These are phyloP conservation scores for Sugiyamaella boreocaroliniensis DNA, from an alignment of 805 yeast species.

Conservation along the genomic window DNA sequence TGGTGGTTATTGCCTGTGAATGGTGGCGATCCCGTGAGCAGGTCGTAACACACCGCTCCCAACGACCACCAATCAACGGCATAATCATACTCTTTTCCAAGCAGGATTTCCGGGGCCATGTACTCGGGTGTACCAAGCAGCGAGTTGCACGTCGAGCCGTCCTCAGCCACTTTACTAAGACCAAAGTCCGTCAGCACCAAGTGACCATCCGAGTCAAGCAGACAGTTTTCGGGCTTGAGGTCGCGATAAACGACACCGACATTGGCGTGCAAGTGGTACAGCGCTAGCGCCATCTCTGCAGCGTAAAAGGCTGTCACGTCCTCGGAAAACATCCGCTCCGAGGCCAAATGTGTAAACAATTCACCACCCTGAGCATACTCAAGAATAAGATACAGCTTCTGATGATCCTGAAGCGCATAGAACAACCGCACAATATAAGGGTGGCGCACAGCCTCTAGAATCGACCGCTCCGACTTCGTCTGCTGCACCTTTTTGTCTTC, in stretches of 20 bases:
- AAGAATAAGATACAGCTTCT: conserved; percentile 64
- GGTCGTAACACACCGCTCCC: conserved; percentile 73
- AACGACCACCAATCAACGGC: conserved; percentile 90
- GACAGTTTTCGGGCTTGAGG: conserved; percentile 83
- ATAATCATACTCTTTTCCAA: conserved; percentile 69
- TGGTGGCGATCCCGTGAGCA: conserved; percentile 82
- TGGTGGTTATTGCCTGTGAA: conserved; percentile 78
- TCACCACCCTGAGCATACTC: conserved; percentile 91
- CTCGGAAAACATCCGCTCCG: conserved; percentile 44
- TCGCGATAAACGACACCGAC: conserved; percentile 84
- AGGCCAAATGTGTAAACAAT: conserved; percentile 56
- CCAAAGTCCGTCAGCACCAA: conserved; percentile 84
- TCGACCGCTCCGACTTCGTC: conserved; percentile 73
- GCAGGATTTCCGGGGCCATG: conserved; percentile 85
- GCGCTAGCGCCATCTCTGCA: conserved; percentile 75
- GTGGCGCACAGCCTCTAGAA: conserved; percentile 63
- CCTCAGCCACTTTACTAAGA: conserved; percentile 42
- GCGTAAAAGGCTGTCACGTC: conserved; percentile 67
- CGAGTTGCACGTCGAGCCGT: conserved; percentile 43
- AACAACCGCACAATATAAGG: conserved; percentile 75
- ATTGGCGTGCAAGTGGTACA: conserved; percentile 60
- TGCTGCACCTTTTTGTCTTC: conserved; percentile 54
- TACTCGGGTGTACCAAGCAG: conserved; percentile 75
- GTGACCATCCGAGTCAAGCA: conserved; percentile 71
- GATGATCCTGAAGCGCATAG: conserved; percentile 76